A percentile compares a stretch with the other conserved stretches of the same genome.
These are phyloP conservation scores for Xylaria sp. DNA, from an alignment of 2,329 filamentous ascomycete genomes.

Conservation along the genomic window DNA sequence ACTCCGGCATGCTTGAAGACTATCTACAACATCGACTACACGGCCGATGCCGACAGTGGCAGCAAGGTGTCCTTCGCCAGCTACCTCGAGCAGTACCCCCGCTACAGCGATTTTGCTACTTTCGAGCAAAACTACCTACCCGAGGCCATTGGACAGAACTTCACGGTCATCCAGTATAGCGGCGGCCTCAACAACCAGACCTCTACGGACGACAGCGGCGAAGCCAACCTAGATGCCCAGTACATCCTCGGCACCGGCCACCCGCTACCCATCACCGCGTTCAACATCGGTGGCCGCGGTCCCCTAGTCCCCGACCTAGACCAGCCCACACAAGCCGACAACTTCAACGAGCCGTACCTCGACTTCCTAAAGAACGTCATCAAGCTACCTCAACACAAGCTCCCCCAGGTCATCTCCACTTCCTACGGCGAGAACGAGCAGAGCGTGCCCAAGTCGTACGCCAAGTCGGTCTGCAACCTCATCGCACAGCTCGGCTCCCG, in stretches of 20 bases:
- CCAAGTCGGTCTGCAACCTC: slow-evolving; percentile 67
- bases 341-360: slow-evolving; percentile 75
- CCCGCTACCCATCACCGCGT: slow-evolving; percentile 41
- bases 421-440: slow-evolving; percentile 77
- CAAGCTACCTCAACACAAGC: slow-evolving; percentile 58
- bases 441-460: slow-evolving; percentile 68
- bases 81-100: slow-evolving; percentile 42
- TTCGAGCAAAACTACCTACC: slow-evolving; percentile 38
- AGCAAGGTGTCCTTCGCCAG: slow-evolving; percentile 41
- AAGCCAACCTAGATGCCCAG: slow-evolving; percentile 41
- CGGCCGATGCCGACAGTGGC: slow-evolving; percentile 36
- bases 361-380: slow-evolving; percentile 71
- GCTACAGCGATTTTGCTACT: slow-evolving; percentile 33
- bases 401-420: slow-evolving; percentile 71
- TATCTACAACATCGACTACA: slow-evolving; percentile 39
- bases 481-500: slow-evolving; percentile 72
- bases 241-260: slow-evolving; percentile 38
- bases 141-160: slow-evolving; percentile 36
- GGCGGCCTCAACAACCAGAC: slow-evolving; percentile 39
- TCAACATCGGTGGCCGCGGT: slow-evolving; percentile 37
- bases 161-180: slow-evolving; percentile 36
- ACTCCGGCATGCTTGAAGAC: slow-evolving; percentile 38
- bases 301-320: slow-evolving; percentile 40
- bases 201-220: slow-evolving; percentile 31
- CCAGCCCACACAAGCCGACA: slow-evolving; percentile 46